Evolutionary conservation across 1,139 yeast species (phyloP).

Genomic region (Geotrichum candidum): DNA sequence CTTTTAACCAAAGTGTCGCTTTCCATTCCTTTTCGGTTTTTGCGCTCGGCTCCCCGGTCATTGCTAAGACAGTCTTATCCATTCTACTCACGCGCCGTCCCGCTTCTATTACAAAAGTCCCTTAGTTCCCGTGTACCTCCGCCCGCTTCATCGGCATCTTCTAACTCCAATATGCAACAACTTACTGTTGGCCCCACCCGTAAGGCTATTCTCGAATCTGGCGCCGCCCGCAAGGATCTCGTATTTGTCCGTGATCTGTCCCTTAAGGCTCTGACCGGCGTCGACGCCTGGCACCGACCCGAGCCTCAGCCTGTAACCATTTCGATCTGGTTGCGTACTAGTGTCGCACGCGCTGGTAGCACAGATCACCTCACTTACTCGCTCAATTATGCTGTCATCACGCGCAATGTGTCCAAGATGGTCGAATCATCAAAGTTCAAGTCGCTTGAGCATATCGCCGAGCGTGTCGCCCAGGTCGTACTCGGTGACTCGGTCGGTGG

Average conservation of each 20-base stretch:
- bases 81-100: background rate
- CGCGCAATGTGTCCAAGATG: constrained; percentile 53
- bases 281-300: constrained; percentile 70
- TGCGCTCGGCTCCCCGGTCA: background rate
- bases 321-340: constrained; percentile 56
- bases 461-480: constrained; percentile 45
- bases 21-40: background rate
- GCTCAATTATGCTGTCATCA: constrained; percentile 79
- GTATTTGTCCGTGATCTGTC: constrained; percentile 55
- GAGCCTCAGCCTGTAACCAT: constrained; percentile 64
- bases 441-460: constrained; percentile 58
- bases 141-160: background rate
- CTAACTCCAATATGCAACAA: background rate
- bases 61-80: background rate
- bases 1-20: background rate
- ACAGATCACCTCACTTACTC: constrained; percentile 77
- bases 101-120: background rate
- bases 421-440: constrained; percentile 43
- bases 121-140: background rate
- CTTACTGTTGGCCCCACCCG: background rate
- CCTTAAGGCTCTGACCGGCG: constrained; percentile 62
- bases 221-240: constrained; percentile 36
- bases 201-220: constrained; percentile 1
- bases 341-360: constrained; percentile 62
- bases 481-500: constrained; percentile 50